Conservation (phyloP, 176 grass and related monocot genomes). For the Oryza glaberrima region DNA sequence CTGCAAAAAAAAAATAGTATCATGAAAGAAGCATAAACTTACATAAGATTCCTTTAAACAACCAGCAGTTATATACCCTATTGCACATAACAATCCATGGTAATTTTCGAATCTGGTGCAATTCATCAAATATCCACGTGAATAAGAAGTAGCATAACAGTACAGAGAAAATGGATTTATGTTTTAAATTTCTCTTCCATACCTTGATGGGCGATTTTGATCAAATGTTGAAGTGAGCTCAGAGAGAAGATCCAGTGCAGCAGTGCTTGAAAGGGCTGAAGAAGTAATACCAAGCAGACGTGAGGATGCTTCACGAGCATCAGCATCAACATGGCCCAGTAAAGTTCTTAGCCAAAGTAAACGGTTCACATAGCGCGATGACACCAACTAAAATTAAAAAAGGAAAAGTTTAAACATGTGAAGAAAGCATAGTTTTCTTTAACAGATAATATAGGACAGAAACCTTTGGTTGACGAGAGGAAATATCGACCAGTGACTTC, state of each 20-base stretch:
- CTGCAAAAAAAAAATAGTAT: conserved; percentile 18
- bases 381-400: conserved; percentile 65
- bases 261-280: conserved; percentile 70
- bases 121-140: conserved; percentile 45
- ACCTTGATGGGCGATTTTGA: conserved; percentile 68
- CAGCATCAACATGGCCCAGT: conserved; percentile 84
- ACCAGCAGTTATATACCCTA: conserved; percentile 77
- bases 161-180: background rate
- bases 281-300: conserved; percentile 76
- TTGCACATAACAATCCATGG: conserved; percentile 80
- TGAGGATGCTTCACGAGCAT: conserved; percentile 83
- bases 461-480: conserved; percentile 74
- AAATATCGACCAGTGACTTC: conserved; percentile 92
- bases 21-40: conserved; percentile 41
- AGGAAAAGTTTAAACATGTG: conserved; percentile 19
- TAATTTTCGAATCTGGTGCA: conserved; percentile 84
- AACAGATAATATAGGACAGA: conserved; percentile 18
- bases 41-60: conserved; percentile 80
- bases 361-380: conserved; percentile 66
- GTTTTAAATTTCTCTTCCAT: conserved; percentile 24
- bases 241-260: conserved; percentile 63
- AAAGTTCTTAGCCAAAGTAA: conserved; percentile 73
- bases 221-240: conserved; percentile 66
- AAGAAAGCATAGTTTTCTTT: conserved; percentile 37
- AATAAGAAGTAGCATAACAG: conserved; percentile 34